These are phyloP conservation scores for Fonsecaea monophora DNA, from an alignment of 2,329 filamentous ascomycete species.

Conservation along the genomic window DNA sequence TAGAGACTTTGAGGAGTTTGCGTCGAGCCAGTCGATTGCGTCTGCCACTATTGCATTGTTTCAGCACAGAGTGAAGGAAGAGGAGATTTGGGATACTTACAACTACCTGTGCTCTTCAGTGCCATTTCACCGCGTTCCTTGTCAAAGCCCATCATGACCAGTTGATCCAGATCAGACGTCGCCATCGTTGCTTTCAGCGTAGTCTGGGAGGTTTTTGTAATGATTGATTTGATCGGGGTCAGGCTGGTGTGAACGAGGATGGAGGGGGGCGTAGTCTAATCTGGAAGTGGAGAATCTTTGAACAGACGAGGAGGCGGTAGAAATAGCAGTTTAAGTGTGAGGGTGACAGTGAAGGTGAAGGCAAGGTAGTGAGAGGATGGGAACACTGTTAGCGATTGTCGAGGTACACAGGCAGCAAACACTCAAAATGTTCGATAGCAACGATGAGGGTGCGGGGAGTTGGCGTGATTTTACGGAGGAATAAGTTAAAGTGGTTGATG, in stretches of 20 bases:
- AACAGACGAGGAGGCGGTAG: neutral
- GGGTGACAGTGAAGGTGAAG: neutral
- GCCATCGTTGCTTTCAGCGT: constrained; percentile 29
- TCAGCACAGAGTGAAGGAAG: constrained; percentile 7
- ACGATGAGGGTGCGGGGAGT: constrained; percentile 16
- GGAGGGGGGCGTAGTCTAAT: neutral
- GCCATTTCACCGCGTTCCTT: constrained; percentile 81
- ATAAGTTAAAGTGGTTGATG: neutral
- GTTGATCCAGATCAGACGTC: constrained; percentile 64
- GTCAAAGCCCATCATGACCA: constrained; percentile 79
- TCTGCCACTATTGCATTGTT: constrained; percentile 69
- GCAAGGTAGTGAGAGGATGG: constrained; percentile 1
- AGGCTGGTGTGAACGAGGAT: neutral
- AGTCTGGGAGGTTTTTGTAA: neutral
- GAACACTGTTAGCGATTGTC: neutral
- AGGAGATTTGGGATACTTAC: constrained; percentile 59
- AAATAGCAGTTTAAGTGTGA: neutral
- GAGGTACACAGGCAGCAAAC: constrained; percentile 2
- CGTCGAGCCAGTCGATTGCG: constrained; percentile 92
- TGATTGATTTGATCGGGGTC: neutral
- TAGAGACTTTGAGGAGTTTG: constrained; percentile 84
- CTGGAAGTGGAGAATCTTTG: neutral
- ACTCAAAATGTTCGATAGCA: neutral
- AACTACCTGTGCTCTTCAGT: constrained; percentile 78
- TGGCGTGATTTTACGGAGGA: constrained; percentile 1